These are phyloP conservation scores for Xylariales sp. DNA, from an alignment of 2,329 filamentous ascomycete species.

Conservation along the genomic window DNA sequence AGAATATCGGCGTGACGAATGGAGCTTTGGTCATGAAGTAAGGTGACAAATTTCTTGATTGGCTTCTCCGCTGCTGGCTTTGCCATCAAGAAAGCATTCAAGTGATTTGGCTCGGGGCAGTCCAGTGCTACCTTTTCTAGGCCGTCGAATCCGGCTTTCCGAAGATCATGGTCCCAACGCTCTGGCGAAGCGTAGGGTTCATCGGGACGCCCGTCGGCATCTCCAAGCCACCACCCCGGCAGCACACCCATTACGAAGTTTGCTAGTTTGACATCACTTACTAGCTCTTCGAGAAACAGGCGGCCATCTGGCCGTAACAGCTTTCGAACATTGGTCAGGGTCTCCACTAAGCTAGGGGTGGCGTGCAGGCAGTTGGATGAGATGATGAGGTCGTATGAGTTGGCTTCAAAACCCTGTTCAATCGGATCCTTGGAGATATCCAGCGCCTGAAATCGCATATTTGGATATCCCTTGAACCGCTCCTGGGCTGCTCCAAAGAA, in stretches of 20 bases:
- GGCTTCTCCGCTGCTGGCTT: not conserved
- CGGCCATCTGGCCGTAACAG: constrained; percentile 25
- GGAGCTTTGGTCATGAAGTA: not conserved
- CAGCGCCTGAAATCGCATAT: constrained; percentile 12
- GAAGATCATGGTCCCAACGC: constrained; percentile 4
- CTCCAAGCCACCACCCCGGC: constrained; percentile 1
- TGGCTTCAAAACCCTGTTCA: constrained; percentile 23
- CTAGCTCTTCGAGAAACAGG: constrained; percentile 24
- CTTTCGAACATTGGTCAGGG: constrained; percentile 17
- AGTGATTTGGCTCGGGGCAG: not conserved
- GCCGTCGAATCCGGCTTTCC: not conserved
- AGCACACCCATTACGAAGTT: constrained; percentile 15
- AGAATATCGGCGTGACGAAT: not conserved
- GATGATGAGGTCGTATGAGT: constrained; percentile 22
- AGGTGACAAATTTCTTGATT: not conserved
- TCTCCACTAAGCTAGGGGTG: constrained; percentile 15
- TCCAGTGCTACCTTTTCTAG: not conserved
- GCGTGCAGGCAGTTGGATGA: constrained; percentile 24
- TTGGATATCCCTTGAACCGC: not conserved
- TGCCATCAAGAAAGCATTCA: not conserved
- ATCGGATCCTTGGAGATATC: constrained; percentile 22
- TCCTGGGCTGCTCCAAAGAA: not conserved
- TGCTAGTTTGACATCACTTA: constrained; percentile 15
- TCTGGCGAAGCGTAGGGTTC: not conserved
- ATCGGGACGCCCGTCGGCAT: not conserved